Base-by-base conservation (phyloP, 495 filamentous ascomycete species). In the Opeltia flavorubescens region DNA sequence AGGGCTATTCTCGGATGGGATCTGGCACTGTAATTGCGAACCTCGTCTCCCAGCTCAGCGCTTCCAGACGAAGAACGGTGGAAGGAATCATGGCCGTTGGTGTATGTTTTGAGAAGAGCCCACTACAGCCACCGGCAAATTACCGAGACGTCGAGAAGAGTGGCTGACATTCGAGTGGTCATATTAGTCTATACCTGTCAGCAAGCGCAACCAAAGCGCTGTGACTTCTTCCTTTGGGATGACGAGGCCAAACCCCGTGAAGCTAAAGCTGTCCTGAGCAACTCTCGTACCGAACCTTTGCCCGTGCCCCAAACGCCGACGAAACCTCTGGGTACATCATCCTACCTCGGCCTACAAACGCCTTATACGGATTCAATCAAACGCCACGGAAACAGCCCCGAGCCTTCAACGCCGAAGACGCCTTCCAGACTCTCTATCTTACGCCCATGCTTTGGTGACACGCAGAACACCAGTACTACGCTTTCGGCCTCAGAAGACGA, bases 141-240 rank as follows among this genome's bases (percentile, higher is more conserved):
- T 23, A 46, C 30, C 17, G 11, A 18, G 27, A n/a, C 30, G 23
- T 8, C 11, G 17, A 34, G 17, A 12, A 33, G 13, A n/a, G 30
- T 43, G 20, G 49, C 48, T 51, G 30, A 52, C 35, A 41, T 21
- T 44, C 23, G 43, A 33, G 12, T 26, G 8, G 25, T 34, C 5
- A 20, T 23, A 75, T n/a, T n/a, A n/a, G 71, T 87, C 59, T 86
- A 81, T 55, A 76, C 68, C 5, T 87, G 83, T 57, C 74, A 74
- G 47, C 70, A 74, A 50, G 56, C 63, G 6, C 63, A 67, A 25
- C 53, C 62, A 1, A 53, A 66, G 34, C 63, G 66, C 30, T 89
- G 84, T 60, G 64, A 67, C 13, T 87, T 87, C 67, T 89, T 86
- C 57, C 62, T 86, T 2, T 88, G 78, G 75, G 67, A 70, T 24